phyloP scores from a whole-genome alignment of 192 early-diverging fungal genomes.

The Phlyctochytrium arcticum region DNA sequence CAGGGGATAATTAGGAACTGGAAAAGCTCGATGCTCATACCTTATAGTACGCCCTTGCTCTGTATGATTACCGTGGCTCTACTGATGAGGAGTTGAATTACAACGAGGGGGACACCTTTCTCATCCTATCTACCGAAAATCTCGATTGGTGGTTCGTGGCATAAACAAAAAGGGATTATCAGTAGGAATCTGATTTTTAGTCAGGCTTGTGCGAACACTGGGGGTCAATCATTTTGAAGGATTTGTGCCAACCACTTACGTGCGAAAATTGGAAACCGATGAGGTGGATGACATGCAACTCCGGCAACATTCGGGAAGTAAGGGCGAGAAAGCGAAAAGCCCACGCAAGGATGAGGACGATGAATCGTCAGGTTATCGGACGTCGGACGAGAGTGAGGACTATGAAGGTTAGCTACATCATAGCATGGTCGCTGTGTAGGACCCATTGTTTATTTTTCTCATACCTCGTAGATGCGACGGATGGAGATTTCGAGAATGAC shows the following conservation, averaged over 20 bases:
- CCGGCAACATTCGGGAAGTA: no score
- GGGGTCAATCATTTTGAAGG: conserved; percentile 21
- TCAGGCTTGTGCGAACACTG: not conserved
- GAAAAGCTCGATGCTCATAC: no score
- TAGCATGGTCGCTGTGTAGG: no score
- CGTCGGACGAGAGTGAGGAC: not conserved
- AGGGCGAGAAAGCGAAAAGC: not conserved
- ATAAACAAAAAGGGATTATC: not conserved
- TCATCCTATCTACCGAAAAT: conserved; percentile 39
- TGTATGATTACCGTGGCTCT: conserved; percentile 44
- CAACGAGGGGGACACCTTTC: conserved; percentile 31
- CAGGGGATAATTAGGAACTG: no score
- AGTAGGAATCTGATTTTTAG: not conserved
- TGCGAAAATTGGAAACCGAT: conserved; percentile 22
- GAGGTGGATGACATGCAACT: no score
- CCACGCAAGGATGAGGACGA: not conserved
- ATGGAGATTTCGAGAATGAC: no score
- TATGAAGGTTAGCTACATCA: no score
- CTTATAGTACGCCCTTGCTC: conserved; percentile 6
- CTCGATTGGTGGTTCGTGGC: conserved; percentile 46
- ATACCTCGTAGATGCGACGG: no score
- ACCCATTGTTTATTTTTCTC: no score
- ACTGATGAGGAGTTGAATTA: conserved; percentile 46
- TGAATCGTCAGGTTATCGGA: not conserved
- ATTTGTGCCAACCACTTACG: conserved; percentile 42